These are phyloP conservation scores for Parietaria judaica DNA, from an alignment of 306 rosid genomes.

Conservation along the genomic window DNA sequence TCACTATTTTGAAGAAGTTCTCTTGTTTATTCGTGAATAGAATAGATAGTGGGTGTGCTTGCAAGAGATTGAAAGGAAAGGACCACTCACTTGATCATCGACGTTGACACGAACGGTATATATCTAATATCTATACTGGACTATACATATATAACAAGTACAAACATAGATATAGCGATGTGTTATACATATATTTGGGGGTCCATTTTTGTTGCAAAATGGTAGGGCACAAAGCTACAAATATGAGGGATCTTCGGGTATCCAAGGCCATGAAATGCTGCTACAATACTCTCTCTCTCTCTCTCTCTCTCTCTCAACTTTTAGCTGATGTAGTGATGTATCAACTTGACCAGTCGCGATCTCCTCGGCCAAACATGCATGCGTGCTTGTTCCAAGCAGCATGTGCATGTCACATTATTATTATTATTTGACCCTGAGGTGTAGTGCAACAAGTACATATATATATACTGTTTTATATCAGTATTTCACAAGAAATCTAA, in stretches of 20 bases:
- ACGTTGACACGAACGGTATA: conserved; percentile 6
- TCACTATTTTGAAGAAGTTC: not conserved
- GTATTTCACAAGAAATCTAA: too few relatives aligned
- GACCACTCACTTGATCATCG: conserved; percentile 8
- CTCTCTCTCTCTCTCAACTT: conserved; percentile 5
- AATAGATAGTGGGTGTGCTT: not conserved
- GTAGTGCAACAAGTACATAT: not conserved
- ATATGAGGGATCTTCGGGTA: conserved; percentile 17
- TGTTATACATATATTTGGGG: not conserved
- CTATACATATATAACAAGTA: not conserved
- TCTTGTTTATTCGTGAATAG: not conserved
- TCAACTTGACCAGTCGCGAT: conserved; percentile 1
- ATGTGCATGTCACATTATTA: not conserved
- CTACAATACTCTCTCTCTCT: not conserved
- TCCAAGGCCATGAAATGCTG: conserved; percentile 23
- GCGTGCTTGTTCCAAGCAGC: not conserved
- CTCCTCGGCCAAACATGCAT: conserved; percentile 1
- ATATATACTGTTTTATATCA: not conserved
- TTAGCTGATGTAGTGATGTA: conserved; percentile 1
- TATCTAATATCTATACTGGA: not conserved
- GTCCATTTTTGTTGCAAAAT: conserved; percentile 8
- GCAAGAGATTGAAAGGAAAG: conserved; percentile 3
- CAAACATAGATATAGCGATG: not conserved
- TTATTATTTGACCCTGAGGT: too few relatives aligned
- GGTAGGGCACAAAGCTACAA: conserved; percentile 28